Evolutionary conservation across 1,139 yeast genomes (phyloP).

Genomic region (Sugiyamaella pinicola): DNA sequence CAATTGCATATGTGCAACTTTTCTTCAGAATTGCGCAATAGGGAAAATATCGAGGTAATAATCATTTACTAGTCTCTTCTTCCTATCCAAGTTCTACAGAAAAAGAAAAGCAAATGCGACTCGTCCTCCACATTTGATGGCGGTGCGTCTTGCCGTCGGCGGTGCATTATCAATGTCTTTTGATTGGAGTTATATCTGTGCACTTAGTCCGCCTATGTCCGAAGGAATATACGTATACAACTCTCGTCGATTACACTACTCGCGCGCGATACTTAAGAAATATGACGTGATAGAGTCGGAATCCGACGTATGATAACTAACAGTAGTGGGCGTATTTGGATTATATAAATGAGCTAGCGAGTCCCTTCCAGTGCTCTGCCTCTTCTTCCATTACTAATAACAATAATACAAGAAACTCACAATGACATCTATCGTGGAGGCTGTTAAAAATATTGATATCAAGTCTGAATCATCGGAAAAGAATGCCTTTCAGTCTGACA

Average conservation of each 20-base stretch:
- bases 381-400: no score
- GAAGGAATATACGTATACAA: no score
- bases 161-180: no score
- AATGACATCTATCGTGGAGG: slow-evolving; percentile 22
- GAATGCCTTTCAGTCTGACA: slow-evolving; percentile 17
- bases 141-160: no score
- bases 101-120: no score
- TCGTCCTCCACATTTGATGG: no score
- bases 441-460: slow-evolving; percentile 23
- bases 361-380: not conserved
- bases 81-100: no score
- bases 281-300: slow-evolving; percentile 15
- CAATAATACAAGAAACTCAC: not conserved
- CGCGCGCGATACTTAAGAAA: not conserved
- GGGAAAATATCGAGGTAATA: no score
- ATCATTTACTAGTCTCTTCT: no score
- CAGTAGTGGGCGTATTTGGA: no score
- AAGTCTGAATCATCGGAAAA: slow-evolving; percentile 22
- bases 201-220: no score
- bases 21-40: not conserved
- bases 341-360: not conserved
- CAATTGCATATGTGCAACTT: not conserved
- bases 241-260: not conserved
- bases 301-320: not conserved
- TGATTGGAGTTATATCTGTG: no score